Percentiles rank a stretch among this genome's conserved stretches.
phyloP scores from a whole-genome alignment of 2,329 filamentous ascomycete genomes.

The Waltergamsia citrina region DNA sequence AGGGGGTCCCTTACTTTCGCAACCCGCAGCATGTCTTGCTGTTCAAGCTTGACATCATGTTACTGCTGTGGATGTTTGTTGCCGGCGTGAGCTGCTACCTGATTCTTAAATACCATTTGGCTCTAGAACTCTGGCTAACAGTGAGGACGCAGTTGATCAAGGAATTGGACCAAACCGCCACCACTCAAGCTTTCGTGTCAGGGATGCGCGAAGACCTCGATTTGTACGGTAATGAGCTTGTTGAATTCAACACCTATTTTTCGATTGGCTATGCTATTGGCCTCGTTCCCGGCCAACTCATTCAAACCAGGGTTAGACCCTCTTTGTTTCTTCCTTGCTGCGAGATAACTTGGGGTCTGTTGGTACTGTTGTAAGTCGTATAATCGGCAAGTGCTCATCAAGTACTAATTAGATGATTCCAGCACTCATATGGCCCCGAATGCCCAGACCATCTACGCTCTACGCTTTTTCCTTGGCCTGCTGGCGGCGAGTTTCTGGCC shows the following conservation, averaged over 20 bases:
- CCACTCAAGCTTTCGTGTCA: conserved; percentile 24
- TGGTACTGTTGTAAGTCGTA: conserved; percentile 13
- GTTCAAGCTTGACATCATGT: conserved; percentile 22
- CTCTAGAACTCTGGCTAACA: background rate
- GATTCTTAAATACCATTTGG: background rate
- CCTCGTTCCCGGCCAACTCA: conserved; percentile 25
- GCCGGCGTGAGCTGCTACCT: conserved; percentile 14
- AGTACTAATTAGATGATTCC: background rate
- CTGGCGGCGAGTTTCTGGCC: conserved; percentile 27
- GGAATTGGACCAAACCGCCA: conserved; percentile 25
- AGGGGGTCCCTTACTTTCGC: conserved; percentile 12
- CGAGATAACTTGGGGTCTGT: conserved; percentile 20
- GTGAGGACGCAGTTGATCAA: conserved; percentile 19
- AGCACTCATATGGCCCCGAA: conserved; percentile 22
- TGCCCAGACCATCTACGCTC: conserved; percentile 22
- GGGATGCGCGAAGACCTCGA: conserved; percentile 25
- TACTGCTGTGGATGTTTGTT: conserved; percentile 24
- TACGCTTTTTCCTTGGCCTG: conserved; percentile 34
- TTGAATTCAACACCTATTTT: conserved; percentile 42
- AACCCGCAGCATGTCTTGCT: conserved; percentile 20
- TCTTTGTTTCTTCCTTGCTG: conserved; percentile 28
- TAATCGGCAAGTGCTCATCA: background rate
- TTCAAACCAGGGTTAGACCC: conserved; percentile 27
- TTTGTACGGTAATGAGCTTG: conserved; percentile 43
- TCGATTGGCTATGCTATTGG: conserved; percentile 50